These are phyloP conservation scores for Colletotrichum lini DNA, from an alignment of 2,329 filamentous ascomycete species.

Conservation along the genomic window DNA sequence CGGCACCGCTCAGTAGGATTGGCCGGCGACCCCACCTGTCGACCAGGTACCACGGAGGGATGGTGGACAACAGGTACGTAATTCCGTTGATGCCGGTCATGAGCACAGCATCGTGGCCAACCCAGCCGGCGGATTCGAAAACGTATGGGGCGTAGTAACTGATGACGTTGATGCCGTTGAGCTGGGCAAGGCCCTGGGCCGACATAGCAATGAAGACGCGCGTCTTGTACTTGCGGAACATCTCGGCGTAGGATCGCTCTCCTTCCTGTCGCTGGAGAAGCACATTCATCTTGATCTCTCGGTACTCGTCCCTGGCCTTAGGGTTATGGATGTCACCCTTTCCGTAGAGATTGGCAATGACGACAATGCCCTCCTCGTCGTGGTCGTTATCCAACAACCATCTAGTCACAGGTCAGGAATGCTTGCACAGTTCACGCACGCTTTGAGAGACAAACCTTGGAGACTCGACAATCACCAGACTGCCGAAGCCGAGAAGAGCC, in stretches of 20 bases:
- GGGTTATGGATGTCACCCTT: conserved; percentile 94
- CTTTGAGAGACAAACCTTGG: conserved; percentile 75
- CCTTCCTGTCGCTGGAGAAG: conserved; percentile 94
- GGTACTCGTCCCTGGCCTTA: conserved; percentile 94
- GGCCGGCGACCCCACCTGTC: conserved; percentile 91
- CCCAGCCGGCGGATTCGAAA: conserved; percentile 97
- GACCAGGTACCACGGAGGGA: conserved; percentile 97
- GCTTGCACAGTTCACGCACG: conserved; percentile 16
- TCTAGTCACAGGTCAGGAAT: conserved; percentile 60
- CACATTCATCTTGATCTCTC: conserved; percentile 99
- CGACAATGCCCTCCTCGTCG: conserved; percentile 97
- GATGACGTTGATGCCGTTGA: conserved; percentile 99
- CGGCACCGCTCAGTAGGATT: conserved; percentile 89
- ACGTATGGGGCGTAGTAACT: conserved; percentile 98
- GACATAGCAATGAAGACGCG: conserved; percentile 99
- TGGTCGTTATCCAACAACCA: conserved; percentile 98
- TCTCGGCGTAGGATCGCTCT: conserved; percentile 90
- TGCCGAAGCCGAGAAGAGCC: conserved; percentile 84
- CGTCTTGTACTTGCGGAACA: conserved; percentile 93
- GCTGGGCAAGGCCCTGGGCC: conserved; percentile 92
- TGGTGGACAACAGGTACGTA: conserved; percentile 91
- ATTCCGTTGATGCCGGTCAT: conserved; percentile 97
- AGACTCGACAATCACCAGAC: conserved; percentile 95
- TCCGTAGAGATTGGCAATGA: conserved; percentile 97
- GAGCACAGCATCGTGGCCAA: conserved; percentile 88